Evolutionary conservation across 345 rosid genomes (phyloP), one percentile per base, ranked within the genome.

Genomic region (Bruguiera parviflora): DNA sequence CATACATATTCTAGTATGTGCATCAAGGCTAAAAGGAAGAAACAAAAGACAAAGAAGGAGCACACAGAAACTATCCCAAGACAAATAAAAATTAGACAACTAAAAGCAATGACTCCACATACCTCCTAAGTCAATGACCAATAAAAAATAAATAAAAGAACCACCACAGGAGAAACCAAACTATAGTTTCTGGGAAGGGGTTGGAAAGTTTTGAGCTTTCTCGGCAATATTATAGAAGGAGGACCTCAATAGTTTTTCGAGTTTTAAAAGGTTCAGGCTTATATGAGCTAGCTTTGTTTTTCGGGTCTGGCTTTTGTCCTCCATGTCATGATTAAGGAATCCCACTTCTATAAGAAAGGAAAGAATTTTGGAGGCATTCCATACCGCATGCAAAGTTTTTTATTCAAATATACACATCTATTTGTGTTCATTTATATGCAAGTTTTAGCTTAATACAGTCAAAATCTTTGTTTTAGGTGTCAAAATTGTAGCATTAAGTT

Each of bases 241-340:
- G 73, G 69, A 75, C 58, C 61, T 28, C 71, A 69, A 68, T 62
- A 56, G 69, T 49, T 72, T 71, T 20, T 24, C 5, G 67, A 47
- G 46, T n/a, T 47, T 58, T 71, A 63, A 77, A 11, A 67, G 27
- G 25, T 0, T 21, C 37, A 64, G 58, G 71, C 76, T 72, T 70
- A 18, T 2, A 35, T 15, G 24, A 59, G 56, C 46, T 47, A 60
- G 20, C 75, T 65, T 64, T 29, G 28, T 71, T 35, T 67, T 49
- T 35, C 64, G 73, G 73, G 70, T 65, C 43, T n/a, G n/a, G n/a
- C n/a, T 60, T 63, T 22, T n/a, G 77, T 70, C 60, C 29, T 64
- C 63, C 43, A 33, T 51, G 67, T 16, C 76, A 75, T 78, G 74
- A 80, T 77, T 58, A 55, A 70, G 75, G 69, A 37, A 74, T 73